phyloP scores from a whole-genome alignment of 257 asterid species.

The Solanum sparsipilum region DNA sequence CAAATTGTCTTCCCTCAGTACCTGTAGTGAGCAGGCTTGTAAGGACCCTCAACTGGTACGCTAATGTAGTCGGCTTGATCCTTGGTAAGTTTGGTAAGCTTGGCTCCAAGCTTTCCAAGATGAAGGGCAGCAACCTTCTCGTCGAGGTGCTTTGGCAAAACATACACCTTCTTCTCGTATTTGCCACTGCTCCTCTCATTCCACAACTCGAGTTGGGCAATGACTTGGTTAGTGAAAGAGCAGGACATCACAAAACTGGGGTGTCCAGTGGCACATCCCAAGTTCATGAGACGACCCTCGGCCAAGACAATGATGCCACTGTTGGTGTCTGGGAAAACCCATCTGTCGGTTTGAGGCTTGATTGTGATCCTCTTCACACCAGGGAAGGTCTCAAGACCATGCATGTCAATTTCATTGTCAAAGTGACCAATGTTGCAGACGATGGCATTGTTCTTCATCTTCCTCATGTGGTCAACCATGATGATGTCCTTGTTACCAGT shows the following conservation, averaged over 20 bases:
- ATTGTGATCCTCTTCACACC: slow-evolving; percentile 46
- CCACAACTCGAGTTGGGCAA: slow-evolving; percentile 63
- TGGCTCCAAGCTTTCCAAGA: slow-evolving; percentile 55
- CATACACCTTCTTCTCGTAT: slow-evolving; percentile 50
- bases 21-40: slow-evolving; percentile 56
- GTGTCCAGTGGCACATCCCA: slow-evolving; percentile 61
- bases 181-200: slow-evolving; percentile 36
- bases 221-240: slow-evolving; percentile 56
- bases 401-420: slow-evolving; percentile 57
- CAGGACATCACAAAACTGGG: slow-evolving; percentile 64
- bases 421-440: slow-evolving; percentile 69
- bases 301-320: slow-evolving; percentile 41
- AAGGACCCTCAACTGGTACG: slow-evolving; percentile 51
- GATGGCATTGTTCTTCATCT: slow-evolving; percentile 55
- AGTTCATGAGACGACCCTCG: slow-evolving; percentile 60
- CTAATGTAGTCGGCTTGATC: slow-evolving; percentile 48
- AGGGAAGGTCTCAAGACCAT: slow-evolving; percentile 44
- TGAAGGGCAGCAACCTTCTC: slow-evolving; percentile 64
- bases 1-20: slow-evolving; percentile 16
- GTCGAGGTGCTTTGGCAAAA: slow-evolving; percentile 51
- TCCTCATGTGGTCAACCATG: slow-evolving; percentile 51
- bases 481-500: slow-evolving; percentile 62
- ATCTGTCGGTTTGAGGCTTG: slow-evolving; percentile 54
- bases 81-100: slow-evolving; percentile 36
- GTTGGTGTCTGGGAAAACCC: slow-evolving; percentile 42